A percentile compares a stretch with the other conserved stretches of the same genome.
Evolutionary conservation across 2,329 filamentous ascomycete genomes (phyloP).

Genomic region (Nothomitra cinnamomea): DNA sequence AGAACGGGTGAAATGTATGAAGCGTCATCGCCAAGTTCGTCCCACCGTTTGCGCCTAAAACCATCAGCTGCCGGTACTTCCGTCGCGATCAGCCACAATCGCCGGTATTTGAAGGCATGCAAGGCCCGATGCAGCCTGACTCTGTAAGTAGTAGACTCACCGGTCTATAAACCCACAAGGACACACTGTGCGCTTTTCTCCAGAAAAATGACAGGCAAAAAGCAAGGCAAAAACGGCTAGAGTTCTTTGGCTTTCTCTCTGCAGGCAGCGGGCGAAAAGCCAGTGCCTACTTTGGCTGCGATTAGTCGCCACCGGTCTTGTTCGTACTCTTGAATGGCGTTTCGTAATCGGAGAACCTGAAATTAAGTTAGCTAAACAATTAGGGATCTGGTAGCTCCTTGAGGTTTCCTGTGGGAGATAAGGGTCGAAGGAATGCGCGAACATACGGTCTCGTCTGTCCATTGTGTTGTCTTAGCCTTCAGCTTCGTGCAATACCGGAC

Average conservation of each 20-base stretch:
- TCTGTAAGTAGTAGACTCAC: background rate
- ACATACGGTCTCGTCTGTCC: conserved; percentile 83
- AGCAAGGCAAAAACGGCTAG: background rate
- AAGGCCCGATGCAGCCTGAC: too few species aligned
- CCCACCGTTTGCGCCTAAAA: background rate
- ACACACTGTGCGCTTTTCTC: background rate
- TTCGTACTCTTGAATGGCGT: conserved; percentile 68
- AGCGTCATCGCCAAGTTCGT: background rate
- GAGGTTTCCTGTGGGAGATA: background rate
- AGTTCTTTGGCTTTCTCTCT: conserved; percentile 61
- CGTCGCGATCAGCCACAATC: too few species aligned
- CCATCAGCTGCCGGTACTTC: background rate
- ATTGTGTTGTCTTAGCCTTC: conserved; percentile 83
- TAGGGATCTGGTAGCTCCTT: background rate
- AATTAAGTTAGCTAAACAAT: conserved; percentile 2
- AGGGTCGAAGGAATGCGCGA: background rate
- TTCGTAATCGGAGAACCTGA: conserved; percentile 61
- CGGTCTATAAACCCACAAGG: background rate
- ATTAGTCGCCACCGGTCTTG: conserved; percentile 89
- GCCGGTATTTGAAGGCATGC: too few species aligned
- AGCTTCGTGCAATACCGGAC: conserved; percentile 91
- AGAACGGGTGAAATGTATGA: background rate
- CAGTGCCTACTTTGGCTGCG: conserved; percentile 75
- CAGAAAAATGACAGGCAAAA: background rate
- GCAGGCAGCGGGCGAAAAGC: conserved; percentile 76